Evolutionary conservation across 768 basidiomycete species (phyloP).

Genomic region (Amanita pseudoporphyria): DNA sequence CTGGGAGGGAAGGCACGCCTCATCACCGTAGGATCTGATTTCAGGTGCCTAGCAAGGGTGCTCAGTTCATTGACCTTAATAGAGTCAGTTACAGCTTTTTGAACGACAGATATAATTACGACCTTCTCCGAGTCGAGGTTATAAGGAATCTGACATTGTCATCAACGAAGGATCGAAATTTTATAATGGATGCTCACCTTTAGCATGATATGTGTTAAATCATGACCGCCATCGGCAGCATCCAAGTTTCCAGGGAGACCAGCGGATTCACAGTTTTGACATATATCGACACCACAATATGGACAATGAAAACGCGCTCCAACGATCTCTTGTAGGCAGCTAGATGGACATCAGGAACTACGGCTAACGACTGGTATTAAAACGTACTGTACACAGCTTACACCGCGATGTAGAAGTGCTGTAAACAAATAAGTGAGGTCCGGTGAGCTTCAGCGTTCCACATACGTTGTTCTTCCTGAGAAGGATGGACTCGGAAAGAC

Average conservation of each 20-base stretch:
- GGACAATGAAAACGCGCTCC: conserved; percentile 93
- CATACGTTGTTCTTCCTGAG: conserved; percentile 55
- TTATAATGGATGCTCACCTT: conserved; percentile 46
- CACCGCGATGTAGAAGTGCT: conserved; percentile 74
- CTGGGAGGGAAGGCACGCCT: conserved; percentile 23
- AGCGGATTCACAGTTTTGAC: conserved; percentile 79
- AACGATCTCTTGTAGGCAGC: conserved; percentile 83
- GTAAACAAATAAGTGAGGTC: conserved; percentile 5
- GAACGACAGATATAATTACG: not conserved
- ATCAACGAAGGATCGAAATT: conserved; percentile 3
- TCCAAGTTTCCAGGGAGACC: conserved; percentile 79
- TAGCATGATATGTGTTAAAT: conserved; percentile 86
- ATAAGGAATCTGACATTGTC: conserved; percentile 62
- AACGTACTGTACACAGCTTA: conserved; percentile 81
- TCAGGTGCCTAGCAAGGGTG: conserved; percentile 49
- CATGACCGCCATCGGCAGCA: conserved; percentile 67
- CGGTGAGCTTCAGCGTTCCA: conserved; percentile 1
- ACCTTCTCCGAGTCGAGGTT: conserved; percentile 46
- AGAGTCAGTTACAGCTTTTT: not conserved
- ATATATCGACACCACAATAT: conserved; percentile 80
- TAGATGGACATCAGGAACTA: conserved; percentile 18
- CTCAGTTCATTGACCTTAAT: conserved; percentile 4
- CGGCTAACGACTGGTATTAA: not conserved
- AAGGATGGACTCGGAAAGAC: conserved; percentile 28
- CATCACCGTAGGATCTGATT: conserved; percentile 63